Evolutionary conservation across 768 basidiomycete species (phyloP), one percentile per base, ranked within the genome.

Genomic region (Leccinum uliginosum): DNA sequence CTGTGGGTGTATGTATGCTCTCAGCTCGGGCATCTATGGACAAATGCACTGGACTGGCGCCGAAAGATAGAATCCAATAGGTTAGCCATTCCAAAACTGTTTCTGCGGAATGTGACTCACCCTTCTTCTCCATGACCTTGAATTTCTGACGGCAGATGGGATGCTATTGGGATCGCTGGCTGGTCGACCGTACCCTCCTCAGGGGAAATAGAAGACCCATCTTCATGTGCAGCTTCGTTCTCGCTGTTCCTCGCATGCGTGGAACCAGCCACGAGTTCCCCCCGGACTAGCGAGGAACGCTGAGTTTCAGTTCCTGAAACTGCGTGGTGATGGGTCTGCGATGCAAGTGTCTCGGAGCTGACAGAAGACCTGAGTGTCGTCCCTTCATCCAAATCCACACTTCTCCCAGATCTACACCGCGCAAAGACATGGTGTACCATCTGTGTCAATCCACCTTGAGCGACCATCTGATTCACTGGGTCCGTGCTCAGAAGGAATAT

Each of bases 381-480:
- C 56, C 56, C 55, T 55, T 63, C 62, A 27, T 60, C 67, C 19
- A 44, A 53, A n/a, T 63, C 62, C 40, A 50, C 35, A 26, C 53
- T 26, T 26, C 59, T 58, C 50, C 67, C 71, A 27, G 78, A 65
- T 68, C 79, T 79, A 65, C 91, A 92, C 21, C 97, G 83, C 14
- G 88, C 81, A 70, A 99, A 98, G 55, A 98, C 86, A 66, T 98
- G 95, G 65, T 97, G 90, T 3, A 98, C 94, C 87, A 99, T 98
- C 71, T 99, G 97, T 0, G 93, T 94, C 17, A 99, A 81, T 17
- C 95, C 93, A 19, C 96, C 97, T 72, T 99, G 97, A 17, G 97
- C 97, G 35, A 99, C 96, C 78, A 91, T 95, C 74, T 98, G 97
- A 63, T 96, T 98, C 50, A 94, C 89, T 5, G 88, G 82, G 66